Percentiles rank a stretch among this genome's conserved stretches.
These are phyloP conservation scores for Boletus pseudopeckii DNA, from an alignment of 768 basidiomycete genomes.

Conservation along the genomic window DNA sequence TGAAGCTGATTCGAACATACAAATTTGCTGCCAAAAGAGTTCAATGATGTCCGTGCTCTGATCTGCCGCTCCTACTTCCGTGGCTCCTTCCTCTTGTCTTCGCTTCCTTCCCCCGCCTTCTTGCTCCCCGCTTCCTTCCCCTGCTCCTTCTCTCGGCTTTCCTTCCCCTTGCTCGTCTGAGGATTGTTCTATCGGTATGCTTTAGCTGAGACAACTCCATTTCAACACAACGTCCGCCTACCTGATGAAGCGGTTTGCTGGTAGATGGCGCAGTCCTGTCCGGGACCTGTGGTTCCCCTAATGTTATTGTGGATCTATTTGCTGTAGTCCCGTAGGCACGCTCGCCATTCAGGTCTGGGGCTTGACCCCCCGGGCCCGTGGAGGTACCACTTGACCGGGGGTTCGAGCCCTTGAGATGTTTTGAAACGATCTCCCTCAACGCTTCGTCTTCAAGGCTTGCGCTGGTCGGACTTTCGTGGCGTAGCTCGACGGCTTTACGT, in stretches of 20 bases:
- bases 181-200: background rate
- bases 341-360: slow-evolving; percentile 5
- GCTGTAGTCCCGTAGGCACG: background rate
- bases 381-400: slow-evolving; percentile 8
- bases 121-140: background rate
- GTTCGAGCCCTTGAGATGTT: slow-evolving; percentile 30
- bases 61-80: background rate
- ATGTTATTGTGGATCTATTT: background rate
- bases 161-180: background rate
- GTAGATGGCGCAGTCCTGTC: background rate
- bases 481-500: slow-evolving; percentile 34
- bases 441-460: slow-evolving; percentile 29
- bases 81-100: background rate
- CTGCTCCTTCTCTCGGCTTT: background rate
- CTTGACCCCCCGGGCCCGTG: slow-evolving; percentile 20
- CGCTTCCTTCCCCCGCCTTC: background rate
- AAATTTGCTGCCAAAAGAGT: background rate
- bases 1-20: slow-evolving; percentile 7
- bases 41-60: background rate
- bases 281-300: slow-evolving; percentile 13
- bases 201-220: background rate
- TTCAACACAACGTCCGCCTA: background rate
- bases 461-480: slow-evolving; percentile 32
- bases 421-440: slow-evolving; percentile 32
- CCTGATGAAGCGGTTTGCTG: background rate